Base-by-base conservation (phyloP, 2,329 filamentous ascomycete genomes). In the Talaromyces sp. region DNA sequence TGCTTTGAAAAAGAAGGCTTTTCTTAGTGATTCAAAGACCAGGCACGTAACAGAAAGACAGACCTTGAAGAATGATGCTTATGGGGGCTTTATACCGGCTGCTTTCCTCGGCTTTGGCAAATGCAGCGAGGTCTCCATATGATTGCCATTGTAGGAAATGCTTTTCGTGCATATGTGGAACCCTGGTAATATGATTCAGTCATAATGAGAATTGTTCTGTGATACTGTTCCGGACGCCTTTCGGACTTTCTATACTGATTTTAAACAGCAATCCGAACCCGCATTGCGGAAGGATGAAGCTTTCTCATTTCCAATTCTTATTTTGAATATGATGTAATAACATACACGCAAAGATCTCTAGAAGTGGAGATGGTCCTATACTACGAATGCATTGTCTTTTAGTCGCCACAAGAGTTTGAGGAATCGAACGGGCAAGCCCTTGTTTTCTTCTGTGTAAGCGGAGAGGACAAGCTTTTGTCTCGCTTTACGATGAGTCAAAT, bases 201-300 rank as follows among this genome's bases (percentile, higher is more conserved):
- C n/a, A n/a, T n/a, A n/a, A n/a, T n/a, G n/a, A n/a, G n/a, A 16
- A n/a, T 40, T 3, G 14, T 28, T 57, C 21, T 18, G 37, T 40
- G 23, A 37, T 40, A 40, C 33, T n/a, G 23, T 14, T 28, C 23
- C n/a, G 39, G 25, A 18, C 9, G 9, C 14, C 3, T 28, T 31
- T 42, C 55, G 55, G 39, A 58, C 37, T 58, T 58, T 58, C 55
- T 58, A 18, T 58, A 31, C n/a, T n/a, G 55, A 39, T 25, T 25
- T 58, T 11, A 44, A 33, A 18, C 21, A 52, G 48, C 9, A 12
- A 18, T 14, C n/a, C 16, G 28, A 33, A 31, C 7, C 25, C 2
- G 9, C 46, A 11, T 50, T 6, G 16, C 16, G 33, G 7, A 28
- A 7, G 9, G 12, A 5, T 14, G 16, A 21, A 11, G 2, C 6